phyloP scores from a whole-genome alignment of 2,329 filamentous ascomycete genomes.

The Pyrenophora teres region DNA sequence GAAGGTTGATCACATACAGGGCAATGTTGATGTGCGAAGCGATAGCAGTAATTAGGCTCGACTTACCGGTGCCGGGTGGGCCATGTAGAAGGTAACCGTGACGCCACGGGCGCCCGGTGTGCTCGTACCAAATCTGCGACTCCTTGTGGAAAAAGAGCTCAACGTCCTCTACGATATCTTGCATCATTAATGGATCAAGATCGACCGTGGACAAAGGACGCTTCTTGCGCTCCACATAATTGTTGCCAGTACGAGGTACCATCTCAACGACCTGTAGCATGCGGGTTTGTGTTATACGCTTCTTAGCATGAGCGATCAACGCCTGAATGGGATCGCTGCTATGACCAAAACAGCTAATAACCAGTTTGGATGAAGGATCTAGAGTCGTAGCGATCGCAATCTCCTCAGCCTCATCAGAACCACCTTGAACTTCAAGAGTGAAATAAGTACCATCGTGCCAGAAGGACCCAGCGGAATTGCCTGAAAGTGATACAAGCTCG shows the following conservation, averaged over 20 bases:
- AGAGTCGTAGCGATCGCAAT: too few species aligned
- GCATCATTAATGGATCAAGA: constrained; percentile 8
- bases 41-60: constrained; percentile 41
- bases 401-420: too few species aligned
- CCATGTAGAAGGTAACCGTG: constrained; percentile 44
- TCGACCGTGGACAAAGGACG: constrained; percentile 12
- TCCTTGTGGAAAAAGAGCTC: constrained; percentile 6
- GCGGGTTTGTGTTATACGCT: not conserved
- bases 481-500: not conserved
- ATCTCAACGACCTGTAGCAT: constrained; percentile 2
- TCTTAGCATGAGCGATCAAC: constrained; percentile 1
- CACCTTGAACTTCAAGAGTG: not conserved
- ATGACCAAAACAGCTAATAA: constrained; percentile 11
- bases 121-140: constrained; percentile 8
- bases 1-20: constrained; percentile 39
- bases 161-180: constrained; percentile 5
- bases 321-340: constrained; percentile 4
- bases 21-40: constrained; percentile 39
- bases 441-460: constrained; percentile 3
- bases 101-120: constrained; percentile 18
- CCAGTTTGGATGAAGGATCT: not conserved
- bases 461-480: not conserved
- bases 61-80: constrained; percentile 50
- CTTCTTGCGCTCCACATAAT: not conserved
- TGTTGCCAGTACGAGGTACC: not conserved